Evolutionary conservation across 1,284 basidiomycete species (phyloP), one percentile per base, ranked within the genome.

Genomic region (Mrakiaceae sp.): DNA sequence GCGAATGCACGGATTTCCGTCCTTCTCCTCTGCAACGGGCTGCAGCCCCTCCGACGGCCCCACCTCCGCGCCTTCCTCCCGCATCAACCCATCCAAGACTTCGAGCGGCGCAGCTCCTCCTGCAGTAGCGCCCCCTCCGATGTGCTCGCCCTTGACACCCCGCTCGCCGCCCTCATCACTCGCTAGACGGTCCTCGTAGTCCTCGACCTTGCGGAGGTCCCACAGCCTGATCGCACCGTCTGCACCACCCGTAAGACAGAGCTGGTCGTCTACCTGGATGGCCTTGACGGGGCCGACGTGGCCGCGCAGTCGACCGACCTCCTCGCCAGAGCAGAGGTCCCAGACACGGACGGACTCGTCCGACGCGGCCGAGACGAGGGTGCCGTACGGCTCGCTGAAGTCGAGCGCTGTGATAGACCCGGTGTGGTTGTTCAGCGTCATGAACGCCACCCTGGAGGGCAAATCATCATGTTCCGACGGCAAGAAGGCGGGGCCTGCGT

Each of bases 401-500:
- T 98, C 95, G 49, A 98, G 82, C 2, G 91, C 86, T 0, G 86
- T 86, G 71, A 98, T 86, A 2, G 92, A 87, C 0, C 84, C 84
- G 0, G 83, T 79, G 72, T 98, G 93, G 48, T 83, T 84, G 47
- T 85, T 81, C 48, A 98, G 79, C 3, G 90, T 90, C 93, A 99
- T 97, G 78, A 99, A 99, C 5, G 95, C 95, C 4, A 98, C 85
- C 3, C 90, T 91, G 5, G 86, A 84, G 4, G 95, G 96, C 64
- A 99, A 80, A 64, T 97, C 92, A 71, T 96, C 92, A 71, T 99
- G 96, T 75, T 98, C 96, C 12, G 91, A 95, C 2, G 95, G 95
- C 66, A 99, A 77, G 80, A 99, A 98, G 7, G 90, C 88, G 0
- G 95, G 94, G 0, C 92, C 88, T 86, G 70, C 69, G 49, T 27